phyloP scores from a whole-genome alignment of 2,329 filamentous ascomycete genomes.

The Teratosphaeria epicoccoides region DNA sequence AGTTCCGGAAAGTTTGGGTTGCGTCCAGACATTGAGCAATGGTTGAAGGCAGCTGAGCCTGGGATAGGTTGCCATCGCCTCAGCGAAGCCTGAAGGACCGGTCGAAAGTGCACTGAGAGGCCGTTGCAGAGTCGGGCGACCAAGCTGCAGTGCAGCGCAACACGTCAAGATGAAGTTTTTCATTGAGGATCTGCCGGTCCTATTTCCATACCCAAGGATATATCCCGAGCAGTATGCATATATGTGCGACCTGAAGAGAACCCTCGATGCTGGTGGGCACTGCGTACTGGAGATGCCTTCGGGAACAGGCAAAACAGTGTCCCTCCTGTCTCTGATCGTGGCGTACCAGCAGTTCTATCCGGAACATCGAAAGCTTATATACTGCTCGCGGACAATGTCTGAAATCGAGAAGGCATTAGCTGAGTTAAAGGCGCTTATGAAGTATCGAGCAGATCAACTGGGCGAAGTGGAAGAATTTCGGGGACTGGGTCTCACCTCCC shows the following conservation, averaged over 20 bases:
- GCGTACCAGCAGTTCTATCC: constrained; percentile 93
- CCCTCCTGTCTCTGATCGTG: constrained; percentile 85
- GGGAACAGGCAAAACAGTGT: constrained; percentile 94
- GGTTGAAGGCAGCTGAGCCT: neutral
- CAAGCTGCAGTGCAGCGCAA: neutral
- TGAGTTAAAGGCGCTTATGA: constrained; percentile 87
- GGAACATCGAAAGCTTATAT: constrained; percentile 90
- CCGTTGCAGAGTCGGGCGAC: neutral
- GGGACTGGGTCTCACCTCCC: constrained; percentile 82
- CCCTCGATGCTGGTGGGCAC: constrained; percentile 86
- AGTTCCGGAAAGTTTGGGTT: neutral
- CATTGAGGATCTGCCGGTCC: constrained; percentile 62
- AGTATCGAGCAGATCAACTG: constrained; percentile 81
- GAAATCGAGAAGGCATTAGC: constrained; percentile 97
- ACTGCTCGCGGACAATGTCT: constrained; percentile 99
- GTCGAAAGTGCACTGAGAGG: neutral
- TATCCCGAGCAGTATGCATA: constrained; percentile 42
- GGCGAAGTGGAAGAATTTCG: constrained; percentile 87
- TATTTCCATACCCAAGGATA: constrained; percentile 65
- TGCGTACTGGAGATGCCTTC: constrained; percentile 99
- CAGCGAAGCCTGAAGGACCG: neutral
- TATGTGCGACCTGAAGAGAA: constrained; percentile 62
- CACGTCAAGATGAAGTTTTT: constrained; percentile 57
- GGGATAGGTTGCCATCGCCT: neutral
- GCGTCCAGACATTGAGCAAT: neutral